A percentile compares a stretch with the other conserved stretches of the same genome.
These are phyloP conservation scores for Hypoxylon sp. DNA, from an alignment of 2,329 filamentous ascomycete genomes.

Conservation along the genomic window DNA sequence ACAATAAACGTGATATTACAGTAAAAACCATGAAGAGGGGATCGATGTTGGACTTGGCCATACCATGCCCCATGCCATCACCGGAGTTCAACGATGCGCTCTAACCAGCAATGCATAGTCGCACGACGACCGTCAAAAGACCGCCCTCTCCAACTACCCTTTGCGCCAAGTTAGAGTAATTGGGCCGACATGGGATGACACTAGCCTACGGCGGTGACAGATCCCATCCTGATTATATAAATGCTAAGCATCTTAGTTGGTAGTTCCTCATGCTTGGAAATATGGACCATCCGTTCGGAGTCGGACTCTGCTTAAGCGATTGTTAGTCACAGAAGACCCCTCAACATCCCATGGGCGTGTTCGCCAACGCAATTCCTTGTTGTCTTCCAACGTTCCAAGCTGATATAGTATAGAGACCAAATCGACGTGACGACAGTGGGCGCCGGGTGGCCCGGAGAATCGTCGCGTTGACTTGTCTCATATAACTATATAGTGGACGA, in stretches of 20 bases:
- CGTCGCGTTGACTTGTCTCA: background rate
- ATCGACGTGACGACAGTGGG: background rate
- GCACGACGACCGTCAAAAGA: background rate
- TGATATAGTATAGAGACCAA: background rate
- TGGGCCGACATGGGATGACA: background rate
- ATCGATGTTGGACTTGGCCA: background rate
- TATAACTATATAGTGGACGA: constrained; percentile 1
- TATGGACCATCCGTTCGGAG: background rate
- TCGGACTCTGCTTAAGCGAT: background rate
- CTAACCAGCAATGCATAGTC: background rate
- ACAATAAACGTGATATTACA: background rate
- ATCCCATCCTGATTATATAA: too few species aligned
- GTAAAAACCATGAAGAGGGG: background rate
- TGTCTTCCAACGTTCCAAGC: background rate
- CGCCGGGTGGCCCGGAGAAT: background rate
- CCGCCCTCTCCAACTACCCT: too few species aligned
- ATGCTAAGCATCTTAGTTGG: too few species aligned
- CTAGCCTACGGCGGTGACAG: too few species aligned
- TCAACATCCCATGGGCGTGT: background rate
- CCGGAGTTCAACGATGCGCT: background rate
- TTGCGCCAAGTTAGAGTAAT: too few species aligned
- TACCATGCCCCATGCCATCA: background rate
- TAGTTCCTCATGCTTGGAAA: background rate
- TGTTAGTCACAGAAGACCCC: constrained; percentile 5
- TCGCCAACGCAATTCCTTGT: background rate